These are phyloP conservation scores for Atkinsonella hypoxylon DNA, from an alignment of 2,329 filamentous ascomycete genomes.

Conservation along the genomic window DNA sequence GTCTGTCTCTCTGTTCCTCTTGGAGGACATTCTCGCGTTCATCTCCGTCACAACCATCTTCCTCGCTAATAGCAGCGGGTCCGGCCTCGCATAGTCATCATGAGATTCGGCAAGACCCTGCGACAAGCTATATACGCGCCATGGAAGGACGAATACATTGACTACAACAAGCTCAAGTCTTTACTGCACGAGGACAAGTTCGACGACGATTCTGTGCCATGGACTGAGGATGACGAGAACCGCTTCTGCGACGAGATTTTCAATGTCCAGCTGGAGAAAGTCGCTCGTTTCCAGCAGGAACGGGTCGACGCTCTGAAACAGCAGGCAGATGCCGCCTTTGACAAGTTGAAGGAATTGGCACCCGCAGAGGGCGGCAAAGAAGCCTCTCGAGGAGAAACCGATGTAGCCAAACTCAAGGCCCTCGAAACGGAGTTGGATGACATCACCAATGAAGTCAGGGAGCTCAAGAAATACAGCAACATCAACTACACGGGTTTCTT, in stretches of 20 bases:
- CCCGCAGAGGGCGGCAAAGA: conserved; percentile 29
- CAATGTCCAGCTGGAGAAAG: conserved; percentile 90
- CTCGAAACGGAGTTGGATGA: conserved; percentile 70
- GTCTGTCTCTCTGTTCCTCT: neutral
- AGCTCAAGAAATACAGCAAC: conserved; percentile 88
- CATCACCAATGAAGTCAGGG: conserved; percentile 82
- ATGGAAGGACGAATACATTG: conserved; percentile 91
- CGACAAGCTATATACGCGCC: conserved; percentile 67
- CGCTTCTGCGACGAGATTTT: conserved; percentile 90
- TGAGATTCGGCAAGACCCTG: conserved; percentile 91
- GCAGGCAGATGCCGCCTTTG: conserved; percentile 42
- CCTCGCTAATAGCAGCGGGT: neutral
- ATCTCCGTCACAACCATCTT: neutral
- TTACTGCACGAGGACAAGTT: conserved; percentile 66
- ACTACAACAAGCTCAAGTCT: conserved; percentile 86
- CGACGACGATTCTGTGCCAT: conserved; percentile 51
- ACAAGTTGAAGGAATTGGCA: conserved; percentile 70
- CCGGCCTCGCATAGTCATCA: conserved; percentile 25
- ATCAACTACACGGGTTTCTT: conserved; percentile 97
- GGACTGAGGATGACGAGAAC: conserved; percentile 92
- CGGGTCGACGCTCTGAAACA: conserved; percentile 50
- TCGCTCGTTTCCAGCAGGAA: conserved; percentile 75
- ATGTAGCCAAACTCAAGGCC: conserved; percentile 48
- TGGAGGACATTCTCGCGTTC: neutral
- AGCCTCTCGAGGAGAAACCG: conserved; percentile 32